Evolutionary conservation across 2,329 filamentous ascomycete species (phyloP).

Genomic region (Talaromyces atroroseus): DNA sequence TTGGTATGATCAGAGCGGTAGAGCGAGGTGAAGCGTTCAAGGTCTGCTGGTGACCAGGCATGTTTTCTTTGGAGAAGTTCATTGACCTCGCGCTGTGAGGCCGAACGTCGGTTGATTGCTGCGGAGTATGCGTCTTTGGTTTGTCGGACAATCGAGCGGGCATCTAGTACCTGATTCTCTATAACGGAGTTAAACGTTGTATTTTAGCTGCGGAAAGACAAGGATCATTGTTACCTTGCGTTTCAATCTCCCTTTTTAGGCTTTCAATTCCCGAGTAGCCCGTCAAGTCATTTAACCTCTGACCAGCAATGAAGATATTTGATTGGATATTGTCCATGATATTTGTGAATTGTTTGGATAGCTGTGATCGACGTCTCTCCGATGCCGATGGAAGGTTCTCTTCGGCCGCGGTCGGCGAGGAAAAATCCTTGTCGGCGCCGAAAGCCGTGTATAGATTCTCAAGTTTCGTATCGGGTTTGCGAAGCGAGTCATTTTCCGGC

Average conservation of each 20-base stretch:
- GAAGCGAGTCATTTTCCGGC: slow-evolving; percentile 16
- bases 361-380: slow-evolving; percentile 48
- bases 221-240: slow-evolving; percentile 46
- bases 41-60: slow-evolving; percentile 76
- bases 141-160: slow-evolving; percentile 61
- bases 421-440: background rate
- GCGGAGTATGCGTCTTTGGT: slow-evolving; percentile 73
- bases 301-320: slow-evolving; percentile 76
- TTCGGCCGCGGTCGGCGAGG: slow-evolving; percentile 3
- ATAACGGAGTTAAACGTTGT: slow-evolving; percentile 1
- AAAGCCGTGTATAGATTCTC: background rate
- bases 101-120: slow-evolving; percentile 76
- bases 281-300: slow-evolving; percentile 87
- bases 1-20: slow-evolving; percentile 91
- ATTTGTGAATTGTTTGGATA: slow-evolving; percentile 58
- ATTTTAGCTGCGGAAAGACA: background rate
- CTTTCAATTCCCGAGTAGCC: slow-evolving; percentile 88
- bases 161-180: slow-evolving; percentile 49
- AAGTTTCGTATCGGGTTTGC: background rate
- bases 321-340: slow-evolving; percentile 87
- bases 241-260: slow-evolving; percentile 71
- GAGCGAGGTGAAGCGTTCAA: slow-evolving; percentile 89
- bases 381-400: slow-evolving; percentile 29
- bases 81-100: slow-evolving; percentile 92
- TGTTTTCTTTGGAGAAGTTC: slow-evolving; percentile 90